Evolutionary conservation across 768 basidiomycete species (phyloP).

Genomic region (Trametes punicea): DNA sequence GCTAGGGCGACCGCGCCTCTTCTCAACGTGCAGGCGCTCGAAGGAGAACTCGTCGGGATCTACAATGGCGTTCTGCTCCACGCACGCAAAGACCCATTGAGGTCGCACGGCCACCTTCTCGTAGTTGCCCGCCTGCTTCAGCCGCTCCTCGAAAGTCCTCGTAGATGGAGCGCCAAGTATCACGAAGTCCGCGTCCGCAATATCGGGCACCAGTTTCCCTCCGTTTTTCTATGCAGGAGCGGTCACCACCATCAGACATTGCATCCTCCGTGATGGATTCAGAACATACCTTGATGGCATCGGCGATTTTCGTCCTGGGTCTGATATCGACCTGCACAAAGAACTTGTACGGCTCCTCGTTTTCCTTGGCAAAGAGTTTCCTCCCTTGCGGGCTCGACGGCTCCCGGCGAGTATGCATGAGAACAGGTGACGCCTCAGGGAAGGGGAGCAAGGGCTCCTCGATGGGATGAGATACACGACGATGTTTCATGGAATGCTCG

Average conservation of each 20-base stretch:
- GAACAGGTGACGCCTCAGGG: background rate
- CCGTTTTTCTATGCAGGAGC: slow-evolving; percentile 53
- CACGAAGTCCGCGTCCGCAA: slow-evolving; percentile 57
- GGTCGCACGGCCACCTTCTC: slow-evolving; percentile 44
- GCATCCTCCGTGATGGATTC: background rate
- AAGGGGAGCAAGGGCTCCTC: background rate
- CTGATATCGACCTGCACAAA: slow-evolving; percentile 68
- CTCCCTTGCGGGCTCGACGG: slow-evolving; percentile 16
- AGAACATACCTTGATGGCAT: slow-evolving; percentile 55
- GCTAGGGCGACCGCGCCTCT: slow-evolving; percentile 3
- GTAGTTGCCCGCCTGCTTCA: slow-evolving; percentile 32
- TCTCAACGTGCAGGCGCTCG: slow-evolving; percentile 9
- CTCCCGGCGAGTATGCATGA: background rate
- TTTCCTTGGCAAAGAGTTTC: slow-evolving; percentile 42
- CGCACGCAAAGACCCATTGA: slow-evolving; percentile 21
- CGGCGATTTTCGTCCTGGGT: slow-evolving; percentile 47
- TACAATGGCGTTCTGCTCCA: slow-evolving; percentile 14
- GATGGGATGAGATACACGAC: background rate
- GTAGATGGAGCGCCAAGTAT: slow-evolving; percentile 49
- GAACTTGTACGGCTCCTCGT: slow-evolving; percentile 48
- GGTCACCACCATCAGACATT: background rate
- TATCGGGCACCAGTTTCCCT: slow-evolving; percentile 52
- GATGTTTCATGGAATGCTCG: background rate
- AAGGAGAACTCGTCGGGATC: slow-evolving; percentile 15
- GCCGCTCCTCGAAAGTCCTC: slow-evolving; percentile 47